Conservation (phyloP, 176 grass and related monocot genomes). For the Carex parvula region DNA sequence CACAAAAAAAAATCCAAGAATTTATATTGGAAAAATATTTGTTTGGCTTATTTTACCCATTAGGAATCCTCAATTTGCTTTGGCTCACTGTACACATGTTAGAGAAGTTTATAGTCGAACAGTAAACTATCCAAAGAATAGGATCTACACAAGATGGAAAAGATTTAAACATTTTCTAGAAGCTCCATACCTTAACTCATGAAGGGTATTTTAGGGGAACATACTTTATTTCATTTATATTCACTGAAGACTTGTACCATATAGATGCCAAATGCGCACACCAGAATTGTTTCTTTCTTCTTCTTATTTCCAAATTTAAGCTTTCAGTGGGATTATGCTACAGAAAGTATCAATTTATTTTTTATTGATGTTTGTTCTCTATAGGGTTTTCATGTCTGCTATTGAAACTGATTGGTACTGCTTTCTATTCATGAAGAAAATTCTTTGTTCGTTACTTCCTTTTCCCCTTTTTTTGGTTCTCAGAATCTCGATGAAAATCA, state of each 20-base stretch:
- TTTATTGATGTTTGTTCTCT: background rate
- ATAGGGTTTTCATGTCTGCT: background rate
- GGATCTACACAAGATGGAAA: background rate
- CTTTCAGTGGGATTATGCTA: background rate
- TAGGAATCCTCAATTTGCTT: background rate
- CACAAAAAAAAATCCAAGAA: background rate
- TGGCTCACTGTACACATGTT: background rate
- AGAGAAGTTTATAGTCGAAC: background rate
- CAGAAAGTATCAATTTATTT: background rate
- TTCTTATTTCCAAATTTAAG: background rate
- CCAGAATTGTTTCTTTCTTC: background rate
- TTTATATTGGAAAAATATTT: background rate
- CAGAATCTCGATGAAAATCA: constrained; percentile 8
- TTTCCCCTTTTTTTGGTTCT: background rate
- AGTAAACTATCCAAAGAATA: background rate
- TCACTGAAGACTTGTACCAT: background rate
- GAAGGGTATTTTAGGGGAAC: background rate
- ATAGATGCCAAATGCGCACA: background rate
- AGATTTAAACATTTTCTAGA: background rate
- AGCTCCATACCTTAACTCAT: background rate
- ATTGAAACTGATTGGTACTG: background rate
- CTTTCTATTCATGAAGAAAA: background rate
- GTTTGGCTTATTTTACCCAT: background rate
- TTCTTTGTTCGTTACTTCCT: background rate
- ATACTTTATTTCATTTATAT: background rate